Evolutionary conservation across 495 filamentous ascomycete species (phyloP).

Genomic region (Penicillium manginii): DNA sequence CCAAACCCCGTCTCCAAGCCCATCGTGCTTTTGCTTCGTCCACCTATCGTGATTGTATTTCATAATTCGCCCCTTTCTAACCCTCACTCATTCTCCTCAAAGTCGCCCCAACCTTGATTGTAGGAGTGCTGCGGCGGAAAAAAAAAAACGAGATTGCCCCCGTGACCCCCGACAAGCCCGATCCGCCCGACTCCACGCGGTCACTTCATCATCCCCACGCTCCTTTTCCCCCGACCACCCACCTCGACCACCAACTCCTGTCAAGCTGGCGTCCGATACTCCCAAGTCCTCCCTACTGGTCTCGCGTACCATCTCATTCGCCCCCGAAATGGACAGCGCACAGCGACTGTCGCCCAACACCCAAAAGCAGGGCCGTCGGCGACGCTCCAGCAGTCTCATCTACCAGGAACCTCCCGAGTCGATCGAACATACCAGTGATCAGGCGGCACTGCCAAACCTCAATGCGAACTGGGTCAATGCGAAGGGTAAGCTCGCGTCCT

Average conservation of each 20-base stretch:
- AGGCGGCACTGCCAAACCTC: constrained; percentile 89
- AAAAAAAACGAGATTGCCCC: constrained; percentile 19
- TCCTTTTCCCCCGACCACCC: constrained; percentile 26
- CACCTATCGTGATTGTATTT: background rate
- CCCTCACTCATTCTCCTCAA: background rate
- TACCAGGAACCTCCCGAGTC: constrained; percentile 95
- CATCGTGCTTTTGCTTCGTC: background rate
- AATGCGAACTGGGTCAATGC: constrained; percentile 99
- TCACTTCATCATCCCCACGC: constrained; percentile 38
- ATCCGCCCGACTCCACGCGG: constrained; percentile 35
- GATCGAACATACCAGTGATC: constrained; percentile 93
- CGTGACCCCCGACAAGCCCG: constrained; percentile 35
- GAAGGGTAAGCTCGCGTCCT: constrained; percentile 70
- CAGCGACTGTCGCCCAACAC: constrained; percentile 58
- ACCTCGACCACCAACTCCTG: constrained; percentile 11
- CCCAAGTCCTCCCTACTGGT: constrained; percentile 85
- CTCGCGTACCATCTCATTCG: constrained; percentile 79
- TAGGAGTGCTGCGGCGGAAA: background rate
- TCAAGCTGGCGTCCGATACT: constrained; percentile 49
- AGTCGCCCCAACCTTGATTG: background rate
- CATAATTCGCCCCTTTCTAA: background rate
- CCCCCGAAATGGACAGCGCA: constrained; percentile 68
- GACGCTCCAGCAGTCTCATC: constrained; percentile 93
- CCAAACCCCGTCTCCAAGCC: background rate
- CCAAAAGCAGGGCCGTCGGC: constrained; percentile 70